Conservation (phyloP, 2,329 filamentous ascomycete genomes). For the Colletotrichum shisoi region DNA sequence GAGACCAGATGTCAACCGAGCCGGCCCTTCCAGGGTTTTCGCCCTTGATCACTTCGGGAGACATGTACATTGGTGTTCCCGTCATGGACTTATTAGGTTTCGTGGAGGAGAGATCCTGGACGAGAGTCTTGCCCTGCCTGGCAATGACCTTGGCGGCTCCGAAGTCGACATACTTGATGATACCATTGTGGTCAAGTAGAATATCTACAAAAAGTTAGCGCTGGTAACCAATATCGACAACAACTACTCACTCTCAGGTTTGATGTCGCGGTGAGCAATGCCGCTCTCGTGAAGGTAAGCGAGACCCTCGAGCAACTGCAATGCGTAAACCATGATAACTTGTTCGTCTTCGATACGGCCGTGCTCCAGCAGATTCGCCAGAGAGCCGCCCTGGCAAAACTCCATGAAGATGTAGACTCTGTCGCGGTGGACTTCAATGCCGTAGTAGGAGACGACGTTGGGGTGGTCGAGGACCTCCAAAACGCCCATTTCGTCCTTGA, state of each 20-base stretch:
- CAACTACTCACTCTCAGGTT: conserved; percentile 81
- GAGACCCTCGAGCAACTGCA: conserved; percentile 92
- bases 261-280: conserved; percentile 96
- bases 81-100: conserved; percentile 90
- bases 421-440: conserved; percentile 96
- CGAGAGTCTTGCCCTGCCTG: conserved; percentile 86
- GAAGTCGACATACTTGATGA: conserved; percentile 99
- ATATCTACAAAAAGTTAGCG: conserved; percentile 69
- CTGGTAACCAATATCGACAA: neutral
- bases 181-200: conserved; percentile 93
- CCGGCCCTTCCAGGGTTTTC: conserved; percentile 81
- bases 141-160: conserved; percentile 97
- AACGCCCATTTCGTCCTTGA: conserved; percentile 96
- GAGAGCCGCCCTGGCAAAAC: conserved; percentile 93
- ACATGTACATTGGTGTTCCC: conserved; percentile 99
- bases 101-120: conserved; percentile 67
- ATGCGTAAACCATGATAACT: conserved; percentile 93
- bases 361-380: conserved; percentile 89
- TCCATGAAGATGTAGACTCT: conserved; percentile 99
- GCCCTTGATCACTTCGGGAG: conserved; percentile 95
- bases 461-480: conserved; percentile 95
- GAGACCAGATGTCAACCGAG: conserved; percentile 92
- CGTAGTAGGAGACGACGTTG: conserved; percentile 97
- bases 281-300: conserved; percentile 90
- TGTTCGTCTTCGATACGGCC: conserved; percentile 97